A percentile compares a stretch with the other conserved stretches of the same genome.
phyloP scores from a whole-genome alignment of 495 filamentous ascomycete species.

The Xylaria longipes region DNA sequence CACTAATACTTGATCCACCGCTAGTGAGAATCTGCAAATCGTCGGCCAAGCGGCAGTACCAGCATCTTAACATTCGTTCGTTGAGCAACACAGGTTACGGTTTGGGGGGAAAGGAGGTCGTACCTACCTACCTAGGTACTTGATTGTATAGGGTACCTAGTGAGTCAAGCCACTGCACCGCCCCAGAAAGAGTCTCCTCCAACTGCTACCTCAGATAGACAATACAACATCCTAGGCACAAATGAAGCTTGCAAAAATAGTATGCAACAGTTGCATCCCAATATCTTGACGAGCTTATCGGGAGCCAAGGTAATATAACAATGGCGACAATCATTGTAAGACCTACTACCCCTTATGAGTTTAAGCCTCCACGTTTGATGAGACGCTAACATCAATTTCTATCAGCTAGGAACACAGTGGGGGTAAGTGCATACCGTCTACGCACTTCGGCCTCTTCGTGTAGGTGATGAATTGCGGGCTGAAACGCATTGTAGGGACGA shows the following conservation, averaged over 20 bases:
- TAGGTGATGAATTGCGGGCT: background rate
- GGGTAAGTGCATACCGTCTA: background rate
- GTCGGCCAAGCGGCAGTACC: no score
- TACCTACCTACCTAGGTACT: no score
- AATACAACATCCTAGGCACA: no score
- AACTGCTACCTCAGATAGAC: no score
- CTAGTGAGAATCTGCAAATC: no score
- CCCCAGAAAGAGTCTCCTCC: background rate
- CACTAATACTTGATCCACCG: no score
- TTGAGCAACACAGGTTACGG: no score
- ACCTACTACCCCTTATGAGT: background rate
- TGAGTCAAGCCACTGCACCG: background rate
- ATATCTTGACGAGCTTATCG: no score
- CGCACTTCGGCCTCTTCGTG: background rate
- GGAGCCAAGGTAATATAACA: no score
- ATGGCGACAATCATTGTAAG: no score
- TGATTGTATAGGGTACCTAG: background rate
- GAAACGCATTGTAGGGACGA: slow-evolving; percentile 1
- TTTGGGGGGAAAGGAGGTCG: background rate
- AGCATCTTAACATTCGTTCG: background rate
- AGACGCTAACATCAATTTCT: background rate
- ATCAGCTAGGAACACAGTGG: slow-evolving; percentile 17
- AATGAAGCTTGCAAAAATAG: no score
- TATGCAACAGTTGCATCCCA: no score
- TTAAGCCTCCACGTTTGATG: background rate